These are phyloP conservation scores for Hylodesmum podocarpum DNA, from an alignment of 306 rosid species.

Conservation along the genomic window DNA sequence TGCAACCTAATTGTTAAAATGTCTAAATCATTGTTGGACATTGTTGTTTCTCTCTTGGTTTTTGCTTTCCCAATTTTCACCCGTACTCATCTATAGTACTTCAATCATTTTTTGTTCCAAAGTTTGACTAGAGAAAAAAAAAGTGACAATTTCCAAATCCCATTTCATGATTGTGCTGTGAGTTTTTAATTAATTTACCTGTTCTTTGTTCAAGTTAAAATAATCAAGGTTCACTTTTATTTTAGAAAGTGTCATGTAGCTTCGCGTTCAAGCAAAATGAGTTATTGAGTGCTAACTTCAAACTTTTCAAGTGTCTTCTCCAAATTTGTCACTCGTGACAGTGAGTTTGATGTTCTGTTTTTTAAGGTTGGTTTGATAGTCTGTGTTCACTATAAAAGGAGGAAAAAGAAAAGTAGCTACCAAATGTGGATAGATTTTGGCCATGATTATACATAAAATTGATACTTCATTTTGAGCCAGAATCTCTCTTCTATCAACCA, in stretches of 20 bases:
- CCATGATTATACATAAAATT: neutral
- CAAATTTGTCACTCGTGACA: constrained; percentile 1
- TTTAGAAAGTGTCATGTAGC: neutral
- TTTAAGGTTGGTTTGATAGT: neutral
- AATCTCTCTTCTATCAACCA: neutral
- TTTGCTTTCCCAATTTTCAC: neutral
- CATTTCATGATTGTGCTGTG: neutral
- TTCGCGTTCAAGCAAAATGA: neutral
- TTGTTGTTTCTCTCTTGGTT: neutral
- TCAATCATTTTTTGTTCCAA: neutral
- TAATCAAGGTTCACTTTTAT: neutral
- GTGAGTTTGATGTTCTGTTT: neutral
- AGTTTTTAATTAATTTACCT: neutral
- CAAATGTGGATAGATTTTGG: neutral
- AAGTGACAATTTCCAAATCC: neutral
- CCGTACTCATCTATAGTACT: neutral
- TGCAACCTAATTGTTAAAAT: constrained; percentile 13
- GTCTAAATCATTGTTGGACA: constrained; percentile 26
- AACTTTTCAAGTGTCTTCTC: constrained; percentile 19
- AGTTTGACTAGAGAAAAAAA: neutral
- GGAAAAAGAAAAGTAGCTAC: constrained; percentile 1
- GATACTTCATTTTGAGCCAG: neutral
- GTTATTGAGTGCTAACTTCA: constrained; percentile 18
- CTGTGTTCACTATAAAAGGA: neutral
- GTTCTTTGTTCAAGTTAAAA: neutral